phyloP scores from a whole-genome alignment of 1,284 basidiomycete species.

The Moesziomyces antarcticus region DNA sequence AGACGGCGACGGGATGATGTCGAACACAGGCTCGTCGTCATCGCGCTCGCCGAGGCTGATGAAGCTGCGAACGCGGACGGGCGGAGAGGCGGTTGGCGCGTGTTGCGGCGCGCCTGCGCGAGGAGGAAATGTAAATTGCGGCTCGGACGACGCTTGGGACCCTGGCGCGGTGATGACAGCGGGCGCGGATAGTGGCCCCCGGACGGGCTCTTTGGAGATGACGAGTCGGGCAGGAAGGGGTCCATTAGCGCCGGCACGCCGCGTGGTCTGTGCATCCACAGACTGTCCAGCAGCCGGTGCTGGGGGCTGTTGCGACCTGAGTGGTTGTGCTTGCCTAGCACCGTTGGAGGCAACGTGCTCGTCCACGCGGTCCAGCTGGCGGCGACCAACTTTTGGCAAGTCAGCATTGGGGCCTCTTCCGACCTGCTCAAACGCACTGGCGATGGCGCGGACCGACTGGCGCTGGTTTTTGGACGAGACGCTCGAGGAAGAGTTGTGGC shows the following conservation, averaged over 20 bases:
- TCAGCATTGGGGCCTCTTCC: slow-evolving; percentile 1
- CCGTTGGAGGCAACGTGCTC: slow-evolving; percentile 2
- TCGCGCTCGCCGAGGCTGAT: slow-evolving; percentile 17
- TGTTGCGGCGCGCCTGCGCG: slow-evolving; percentile 4
- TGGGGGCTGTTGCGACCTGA: neutral
- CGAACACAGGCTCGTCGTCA: slow-evolving; percentile 35
- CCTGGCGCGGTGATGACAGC: slow-evolving; percentile 7
- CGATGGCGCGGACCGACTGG: slow-evolving; percentile 34
- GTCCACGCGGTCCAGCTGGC: slow-evolving; percentile 18
- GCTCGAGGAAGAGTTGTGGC: slow-evolving; percentile 5
- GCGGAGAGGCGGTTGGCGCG: slow-evolving; percentile 1
- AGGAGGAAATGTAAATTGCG: slow-evolving; percentile 29
- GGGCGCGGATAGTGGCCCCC: slow-evolving; percentile 25
- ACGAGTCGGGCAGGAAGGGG: slow-evolving; percentile 9
- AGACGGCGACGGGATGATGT: slow-evolving; percentile 36
- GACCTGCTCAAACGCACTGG: slow-evolving; percentile 20
- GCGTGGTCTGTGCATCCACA: neutral
- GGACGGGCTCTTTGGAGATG: slow-evolving; percentile 18
- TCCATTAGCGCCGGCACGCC: neutral
- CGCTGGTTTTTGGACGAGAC: slow-evolving; percentile 8
- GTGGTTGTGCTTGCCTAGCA: neutral
- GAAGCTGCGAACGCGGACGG: slow-evolving; percentile 12
- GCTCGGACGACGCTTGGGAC: slow-evolving; percentile 1
- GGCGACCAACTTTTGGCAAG: slow-evolving; percentile 1
- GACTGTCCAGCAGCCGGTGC: neutral